Base-by-base conservation (phyloP, 169 alveolate genomes). In the Babesia caballi region DNA sequence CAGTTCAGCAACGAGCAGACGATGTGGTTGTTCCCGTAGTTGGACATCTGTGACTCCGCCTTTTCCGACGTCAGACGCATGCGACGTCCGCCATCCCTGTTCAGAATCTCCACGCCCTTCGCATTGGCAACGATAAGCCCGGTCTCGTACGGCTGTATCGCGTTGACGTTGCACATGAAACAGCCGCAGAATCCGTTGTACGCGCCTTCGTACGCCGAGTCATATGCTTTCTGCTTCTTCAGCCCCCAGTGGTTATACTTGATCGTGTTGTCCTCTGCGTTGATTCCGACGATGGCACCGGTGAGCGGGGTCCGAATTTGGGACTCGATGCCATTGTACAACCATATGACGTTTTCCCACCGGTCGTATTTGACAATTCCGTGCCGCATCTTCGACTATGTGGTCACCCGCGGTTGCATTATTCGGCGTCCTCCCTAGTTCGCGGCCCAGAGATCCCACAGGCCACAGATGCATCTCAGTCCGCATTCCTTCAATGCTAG, bases 281-380 rank as follows among this genome's bases (percentile, higher is more conserved):
- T 41, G 6, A 78, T 35, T n/a, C 76, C 87, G 28, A 68, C 68
- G 23, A 78, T 14, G 2, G 87, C 46, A 3, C 87, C 87, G 12
- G 69, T 67, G 17, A 78, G 54, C n/a, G 76, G 60, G 9, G 81
- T 67, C 51, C 70, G 72, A 9, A 66, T 47, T 14, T 73, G 44
- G 21, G 83, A 36, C 6, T 51, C 51, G 19, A 78, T 44, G 27
- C 74, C 46, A 54, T 78, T 78, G 52, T 78, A 78, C 32, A 78
- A 52, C 87, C 87, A 78, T 17, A 78, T 23, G 25, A 78, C 9
- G 14, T 78, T 78, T 19, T 78, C 69, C 87, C 87, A 78, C 73
- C 56, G 47, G 41, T 78, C 87, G 58, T 78, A 70, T 32, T 78
- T 78, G 27, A 78, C 32, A 30, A 78, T 46, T n/a, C 87, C 83